Evolutionary conservation across 768 basidiomycete species (phyloP).

Genomic region (Mycena vulgaris): DNA sequence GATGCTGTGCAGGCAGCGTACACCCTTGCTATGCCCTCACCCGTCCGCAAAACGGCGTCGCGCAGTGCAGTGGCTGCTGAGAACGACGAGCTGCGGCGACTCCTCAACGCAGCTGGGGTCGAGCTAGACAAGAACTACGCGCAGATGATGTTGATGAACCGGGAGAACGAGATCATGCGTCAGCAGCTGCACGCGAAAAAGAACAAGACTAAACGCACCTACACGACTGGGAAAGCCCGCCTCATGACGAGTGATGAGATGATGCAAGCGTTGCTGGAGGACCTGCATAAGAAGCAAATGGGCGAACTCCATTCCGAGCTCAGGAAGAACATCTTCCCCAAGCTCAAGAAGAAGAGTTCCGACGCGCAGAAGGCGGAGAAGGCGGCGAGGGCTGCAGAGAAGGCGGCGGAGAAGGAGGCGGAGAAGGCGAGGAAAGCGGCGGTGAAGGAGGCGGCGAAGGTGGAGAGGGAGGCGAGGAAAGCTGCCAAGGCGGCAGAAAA

Average conservation of each 20-base stretch:
- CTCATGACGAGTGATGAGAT: constrained; percentile 17
- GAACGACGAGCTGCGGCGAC: constrained; percentile 3
- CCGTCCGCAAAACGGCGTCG: constrained; percentile 12
- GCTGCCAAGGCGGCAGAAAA: constrained; percentile 10
- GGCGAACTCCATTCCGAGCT: constrained; percentile 2
- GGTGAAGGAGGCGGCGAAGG: no score
- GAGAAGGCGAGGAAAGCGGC: no score
- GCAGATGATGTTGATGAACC: constrained; percentile 10
- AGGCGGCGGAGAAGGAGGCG: not conserved
- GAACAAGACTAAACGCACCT: constrained; percentile 8
- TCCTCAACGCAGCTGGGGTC: constrained; percentile 12
- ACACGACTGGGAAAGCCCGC: constrained; percentile 9
- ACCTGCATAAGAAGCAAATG: constrained; percentile 8
- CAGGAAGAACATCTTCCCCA: constrained; percentile 1
- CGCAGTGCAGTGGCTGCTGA: constrained; percentile 9
- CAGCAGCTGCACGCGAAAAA: constrained; percentile 14
- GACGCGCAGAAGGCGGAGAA: not conserved
- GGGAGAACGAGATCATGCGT: not conserved
- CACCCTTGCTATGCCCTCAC: constrained; percentile 16
- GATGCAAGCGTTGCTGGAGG: not conserved
- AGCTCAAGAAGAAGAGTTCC: not conserved
- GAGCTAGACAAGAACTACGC: constrained; percentile 1
- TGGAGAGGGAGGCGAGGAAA: no score
- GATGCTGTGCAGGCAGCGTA: not conserved
- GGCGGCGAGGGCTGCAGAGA: not conserved